These are phyloP conservation scores for Phialophora verrucosa DNA, from an alignment of 2,329 filamentous ascomycete genomes.

Conservation along the genomic window DNA sequence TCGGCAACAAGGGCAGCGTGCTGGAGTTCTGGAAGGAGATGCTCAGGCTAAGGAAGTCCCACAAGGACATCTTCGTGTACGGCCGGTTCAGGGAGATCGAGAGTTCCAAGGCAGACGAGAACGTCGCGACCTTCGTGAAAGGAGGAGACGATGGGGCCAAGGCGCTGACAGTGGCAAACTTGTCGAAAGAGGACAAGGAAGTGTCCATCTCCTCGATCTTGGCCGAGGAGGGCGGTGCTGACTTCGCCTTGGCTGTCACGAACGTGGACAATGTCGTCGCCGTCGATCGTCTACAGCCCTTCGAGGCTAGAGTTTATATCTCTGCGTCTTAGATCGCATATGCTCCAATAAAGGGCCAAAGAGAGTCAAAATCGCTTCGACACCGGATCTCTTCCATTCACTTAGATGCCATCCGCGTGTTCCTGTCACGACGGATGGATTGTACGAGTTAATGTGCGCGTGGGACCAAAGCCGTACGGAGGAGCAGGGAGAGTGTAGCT, in stretches of 20 bases:
- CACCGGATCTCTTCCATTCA: neutral
- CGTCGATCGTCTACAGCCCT: neutral
- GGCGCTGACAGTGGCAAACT: slow-evolving; percentile 8
- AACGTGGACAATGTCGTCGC: neutral
- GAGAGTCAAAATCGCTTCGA: neutral
- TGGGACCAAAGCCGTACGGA: no score
- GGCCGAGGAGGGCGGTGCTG: neutral
- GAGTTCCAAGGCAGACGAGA: neutral
- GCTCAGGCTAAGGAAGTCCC: slow-evolving; percentile 60
- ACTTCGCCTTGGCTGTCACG: slow-evolving; percentile 4
- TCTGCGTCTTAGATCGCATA: neutral
- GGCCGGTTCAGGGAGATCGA: slow-evolving; percentile 16
- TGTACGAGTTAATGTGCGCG: neutral
- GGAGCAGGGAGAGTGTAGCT: no score
- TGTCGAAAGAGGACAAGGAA: slow-evolving; percentile 5
- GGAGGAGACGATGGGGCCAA: slow-evolving; percentile 3
- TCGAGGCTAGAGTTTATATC: slow-evolving; percentile 1
- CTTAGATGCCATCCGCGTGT: neutral
- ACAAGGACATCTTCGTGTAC: slow-evolving; percentile 60
- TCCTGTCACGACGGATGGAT: neutral
- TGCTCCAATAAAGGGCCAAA: neutral
- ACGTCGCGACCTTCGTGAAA: slow-evolving; percentile 11
- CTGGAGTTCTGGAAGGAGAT: slow-evolving; percentile 66
- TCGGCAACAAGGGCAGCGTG: slow-evolving; percentile 52
- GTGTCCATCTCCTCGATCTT: neutral